Percentiles rank a stretch among this genome's conserved stretches.
These are phyloP conservation scores for Aspergillus thermomutatus DNA, from an alignment of 2,329 filamentous ascomycete genomes.

Conservation along the genomic window DNA sequence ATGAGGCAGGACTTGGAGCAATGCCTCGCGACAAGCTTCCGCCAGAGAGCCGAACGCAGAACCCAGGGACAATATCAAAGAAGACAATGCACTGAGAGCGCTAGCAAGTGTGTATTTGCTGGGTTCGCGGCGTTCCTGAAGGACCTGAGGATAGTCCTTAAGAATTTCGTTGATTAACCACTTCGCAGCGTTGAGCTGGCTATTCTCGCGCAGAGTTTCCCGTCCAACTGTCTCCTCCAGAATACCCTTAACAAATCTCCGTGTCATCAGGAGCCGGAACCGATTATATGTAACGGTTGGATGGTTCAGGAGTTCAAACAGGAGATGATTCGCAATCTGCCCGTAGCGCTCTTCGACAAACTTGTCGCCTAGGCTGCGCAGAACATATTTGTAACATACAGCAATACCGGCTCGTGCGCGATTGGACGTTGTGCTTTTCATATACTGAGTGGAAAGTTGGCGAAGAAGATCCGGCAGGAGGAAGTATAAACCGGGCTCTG, in stretches of 20 bases:
- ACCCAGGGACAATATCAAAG: conserved; percentile 74
- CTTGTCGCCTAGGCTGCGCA: conserved; percentile 74
- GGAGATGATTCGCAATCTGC: conserved; percentile 75
- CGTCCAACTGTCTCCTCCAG: conserved; percentile 79
- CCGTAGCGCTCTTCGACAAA: conserved; percentile 80
- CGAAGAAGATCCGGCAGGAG: conserved; percentile 74
- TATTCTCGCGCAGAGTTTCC: conserved; percentile 81
- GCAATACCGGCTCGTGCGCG: conserved; percentile 77
- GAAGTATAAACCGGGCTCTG: conserved; percentile 66
- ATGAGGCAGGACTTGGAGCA: conserved; percentile 88
- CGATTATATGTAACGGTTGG: conserved; percentile 75
- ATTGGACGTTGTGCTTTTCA: conserved; percentile 73
- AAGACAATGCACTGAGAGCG: conserved; percentile 72
- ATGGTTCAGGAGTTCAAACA: conserved; percentile 75
- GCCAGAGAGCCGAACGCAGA: conserved; percentile 77
- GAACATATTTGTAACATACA: conserved; percentile 78
- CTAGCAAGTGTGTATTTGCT: conserved; percentile 80
- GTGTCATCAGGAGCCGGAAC: conserved; percentile 79
- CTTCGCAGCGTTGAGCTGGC: conserved; percentile 78
- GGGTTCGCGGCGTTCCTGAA: conserved; percentile 84
- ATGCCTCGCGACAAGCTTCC: conserved; percentile 78
- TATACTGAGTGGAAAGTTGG: conserved; percentile 76
- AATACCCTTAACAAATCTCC: conserved; percentile 79
- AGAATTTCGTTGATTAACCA: conserved; percentile 81
- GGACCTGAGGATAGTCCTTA: conserved; percentile 88